These are phyloP conservation scores for Albatrellus sp. DNA, from an alignment of 1,284 basidiomycete genomes.

Conservation along the genomic window DNA sequence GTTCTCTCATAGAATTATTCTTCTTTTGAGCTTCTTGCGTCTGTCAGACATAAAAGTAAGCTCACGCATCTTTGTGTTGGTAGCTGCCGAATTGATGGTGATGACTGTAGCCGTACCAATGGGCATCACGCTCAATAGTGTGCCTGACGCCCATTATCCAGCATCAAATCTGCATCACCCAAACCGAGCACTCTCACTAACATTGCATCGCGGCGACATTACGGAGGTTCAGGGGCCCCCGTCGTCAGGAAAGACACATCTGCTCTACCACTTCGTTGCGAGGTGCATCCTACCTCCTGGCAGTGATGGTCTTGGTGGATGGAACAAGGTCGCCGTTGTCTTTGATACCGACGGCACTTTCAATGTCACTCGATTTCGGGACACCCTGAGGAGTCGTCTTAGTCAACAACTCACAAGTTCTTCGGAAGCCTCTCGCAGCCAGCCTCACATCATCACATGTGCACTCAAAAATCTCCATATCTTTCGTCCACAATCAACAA, in stretches of 20 bases:
- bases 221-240: constrained; percentile 67
- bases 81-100: no score
- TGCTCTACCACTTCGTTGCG: constrained; percentile 54
- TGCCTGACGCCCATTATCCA: constrained; percentile 20
- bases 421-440: neutral
- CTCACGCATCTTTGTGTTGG: neutral
- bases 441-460: constrained; percentile 11
- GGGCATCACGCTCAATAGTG: constrained; percentile 18
- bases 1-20: no score
- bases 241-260: constrained; percentile 61
- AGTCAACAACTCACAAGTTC: constrained; percentile 12
- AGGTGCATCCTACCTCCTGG: constrained; percentile 42
- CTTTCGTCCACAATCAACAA: constrained; percentile 52
- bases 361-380: constrained; percentile 37
- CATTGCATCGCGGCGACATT: constrained; percentile 41
- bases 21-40: constrained; percentile 1
- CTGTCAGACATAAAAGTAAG: constrained; percentile 1
- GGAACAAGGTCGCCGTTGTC: constrained; percentile 50
- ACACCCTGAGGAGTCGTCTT: constrained; percentile 33
- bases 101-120: constrained; percentile 3
- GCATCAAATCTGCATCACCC: constrained; percentile 1
- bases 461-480: constrained; percentile 47
- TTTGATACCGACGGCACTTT: constrained; percentile 61
- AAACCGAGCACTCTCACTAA: constrained; percentile 14
- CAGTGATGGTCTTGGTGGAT: constrained; percentile 29